phyloP scores from a whole-genome alignment of 2,329 filamentous ascomycete genomes.

The Penicillium concentricum region DNA sequence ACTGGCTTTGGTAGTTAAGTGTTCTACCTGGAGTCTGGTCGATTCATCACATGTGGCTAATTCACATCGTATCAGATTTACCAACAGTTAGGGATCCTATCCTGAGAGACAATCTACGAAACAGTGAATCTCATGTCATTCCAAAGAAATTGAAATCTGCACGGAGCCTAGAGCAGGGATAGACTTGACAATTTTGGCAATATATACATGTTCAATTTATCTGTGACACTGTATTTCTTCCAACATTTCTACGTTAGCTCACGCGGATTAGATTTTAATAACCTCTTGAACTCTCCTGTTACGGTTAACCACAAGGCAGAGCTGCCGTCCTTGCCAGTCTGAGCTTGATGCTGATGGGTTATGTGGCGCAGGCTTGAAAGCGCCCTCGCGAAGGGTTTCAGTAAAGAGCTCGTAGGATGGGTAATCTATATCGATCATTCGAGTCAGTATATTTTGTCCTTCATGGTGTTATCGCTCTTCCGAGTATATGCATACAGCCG shows the following conservation, averaged over 20 bases:
- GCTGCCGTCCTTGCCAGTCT: constrained; percentile 53
- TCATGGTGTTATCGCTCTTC: neutral
- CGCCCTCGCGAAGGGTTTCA: constrained; percentile 57
- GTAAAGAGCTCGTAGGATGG: constrained; percentile 71
- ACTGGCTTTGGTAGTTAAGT: neutral
- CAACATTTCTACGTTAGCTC: too few species aligned
- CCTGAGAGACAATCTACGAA: neutral
- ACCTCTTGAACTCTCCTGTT: constrained; percentile 61
- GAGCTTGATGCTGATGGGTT: constrained; percentile 17
- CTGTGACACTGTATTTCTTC: neutral
- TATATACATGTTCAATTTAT: neutral
- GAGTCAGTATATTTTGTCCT: neutral
- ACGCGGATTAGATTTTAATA: constrained; percentile 46
- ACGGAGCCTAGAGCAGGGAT: neutral
- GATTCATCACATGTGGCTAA: neutral
- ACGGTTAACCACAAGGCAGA: constrained; percentile 61
- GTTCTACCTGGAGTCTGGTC: too few species aligned
- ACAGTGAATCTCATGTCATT: neutral
- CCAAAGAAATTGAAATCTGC: neutral
- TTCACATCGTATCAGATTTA: too few species aligned
- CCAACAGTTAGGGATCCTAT: neutral
- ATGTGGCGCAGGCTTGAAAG: constrained; percentile 46
- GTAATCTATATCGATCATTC: constrained; percentile 49
- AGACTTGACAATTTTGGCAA: neutral
- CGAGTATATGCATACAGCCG: constrained; percentile 50